Evolutionary conservation across 2,329 filamentous ascomycete genomes (phyloP).

Genomic region (Calonectria multiphialidica): DNA sequence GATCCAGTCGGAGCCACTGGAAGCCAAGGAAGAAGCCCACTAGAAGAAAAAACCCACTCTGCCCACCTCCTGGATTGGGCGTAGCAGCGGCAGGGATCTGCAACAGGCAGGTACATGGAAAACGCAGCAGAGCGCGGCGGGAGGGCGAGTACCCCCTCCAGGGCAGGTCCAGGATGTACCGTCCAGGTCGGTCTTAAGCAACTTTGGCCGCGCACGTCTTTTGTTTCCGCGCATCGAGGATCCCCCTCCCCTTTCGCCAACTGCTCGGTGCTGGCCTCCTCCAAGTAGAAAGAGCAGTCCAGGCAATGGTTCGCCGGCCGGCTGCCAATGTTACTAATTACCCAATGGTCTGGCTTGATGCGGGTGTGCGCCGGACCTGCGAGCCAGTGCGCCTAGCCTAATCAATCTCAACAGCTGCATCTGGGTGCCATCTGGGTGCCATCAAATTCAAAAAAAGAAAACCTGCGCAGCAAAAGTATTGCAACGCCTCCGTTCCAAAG

Average conservation of each 20-base stretch:
- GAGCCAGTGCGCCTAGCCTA: neutral
- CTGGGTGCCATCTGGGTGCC: neutral
- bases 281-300: neutral
- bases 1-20: constrained; percentile 41
- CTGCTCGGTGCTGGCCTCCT: neutral
- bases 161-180: neutral
- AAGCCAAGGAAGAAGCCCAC: constrained; percentile 45
- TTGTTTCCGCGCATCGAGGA: neutral
- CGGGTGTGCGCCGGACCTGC: neutral
- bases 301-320: neutral
- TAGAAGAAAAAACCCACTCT: constrained; percentile 30
- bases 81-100: constrained; percentile 30
- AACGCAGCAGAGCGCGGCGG: neutral
- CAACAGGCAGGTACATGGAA: constrained; percentile 12
- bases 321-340: neutral
- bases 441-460: neutral
- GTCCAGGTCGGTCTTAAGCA: neutral
- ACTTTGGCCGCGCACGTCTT: constrained; percentile 2
- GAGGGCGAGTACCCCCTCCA: neutral
- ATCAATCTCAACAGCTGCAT: neutral
- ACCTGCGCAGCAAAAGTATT: neutral
- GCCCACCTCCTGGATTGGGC: constrained; percentile 42
- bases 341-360: neutral
- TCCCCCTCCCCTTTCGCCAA: neutral
- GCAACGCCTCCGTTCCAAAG: constrained; percentile 4